phyloP scores from a whole-genome alignment of 805 yeast species.

The Yarrowia keelungensis region DNA sequence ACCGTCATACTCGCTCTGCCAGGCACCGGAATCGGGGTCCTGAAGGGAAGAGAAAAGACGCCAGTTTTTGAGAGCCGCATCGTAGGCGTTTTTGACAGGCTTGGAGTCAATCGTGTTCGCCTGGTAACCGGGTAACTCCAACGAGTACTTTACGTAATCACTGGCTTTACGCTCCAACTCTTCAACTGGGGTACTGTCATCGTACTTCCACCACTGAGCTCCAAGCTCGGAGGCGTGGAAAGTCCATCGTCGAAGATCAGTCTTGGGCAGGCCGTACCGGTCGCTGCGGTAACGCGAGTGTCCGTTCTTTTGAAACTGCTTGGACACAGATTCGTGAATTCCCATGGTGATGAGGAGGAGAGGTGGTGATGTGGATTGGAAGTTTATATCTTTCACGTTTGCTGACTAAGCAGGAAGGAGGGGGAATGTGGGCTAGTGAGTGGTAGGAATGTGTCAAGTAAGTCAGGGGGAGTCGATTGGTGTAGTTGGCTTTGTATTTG shows the following conservation, averaged over 20 bases:
- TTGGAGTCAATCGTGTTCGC: constrained; percentile 35
- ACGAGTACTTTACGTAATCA: constrained; percentile 47
- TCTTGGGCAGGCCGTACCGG: constrained; percentile 64
- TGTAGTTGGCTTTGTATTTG: too few relatives aligned
- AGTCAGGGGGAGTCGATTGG: not conserved
- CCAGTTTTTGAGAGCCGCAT: constrained; percentile 78
- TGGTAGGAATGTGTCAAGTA: too few relatives aligned
- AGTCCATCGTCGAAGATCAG: constrained; percentile 81
- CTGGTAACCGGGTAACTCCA: constrained; percentile 43
- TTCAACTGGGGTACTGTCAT: constrained; percentile 44
- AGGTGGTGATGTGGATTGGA: not conserved
- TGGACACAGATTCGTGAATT: constrained; percentile 26
- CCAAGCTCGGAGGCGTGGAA: constrained; percentile 74
- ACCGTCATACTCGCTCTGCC: constrained; percentile 93
- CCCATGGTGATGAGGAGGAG: constrained; percentile 1
- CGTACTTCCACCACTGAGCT: constrained; percentile 79
- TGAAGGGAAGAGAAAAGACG: constrained; percentile 73
- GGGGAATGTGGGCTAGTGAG: too few relatives aligned
- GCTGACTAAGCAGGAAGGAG: too few relatives aligned
- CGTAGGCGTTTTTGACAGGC: constrained; percentile 54
- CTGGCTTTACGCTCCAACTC: constrained; percentile 51
- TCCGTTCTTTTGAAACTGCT: constrained; percentile 26
- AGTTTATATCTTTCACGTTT: too few relatives aligned
- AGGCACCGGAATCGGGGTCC: constrained; percentile 76
- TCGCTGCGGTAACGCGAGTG: constrained; percentile 58